phyloP scores from a whole-genome alignment of 2,329 filamentous ascomycete genomes.

The Fragosphaeria purpurea region DNA sequence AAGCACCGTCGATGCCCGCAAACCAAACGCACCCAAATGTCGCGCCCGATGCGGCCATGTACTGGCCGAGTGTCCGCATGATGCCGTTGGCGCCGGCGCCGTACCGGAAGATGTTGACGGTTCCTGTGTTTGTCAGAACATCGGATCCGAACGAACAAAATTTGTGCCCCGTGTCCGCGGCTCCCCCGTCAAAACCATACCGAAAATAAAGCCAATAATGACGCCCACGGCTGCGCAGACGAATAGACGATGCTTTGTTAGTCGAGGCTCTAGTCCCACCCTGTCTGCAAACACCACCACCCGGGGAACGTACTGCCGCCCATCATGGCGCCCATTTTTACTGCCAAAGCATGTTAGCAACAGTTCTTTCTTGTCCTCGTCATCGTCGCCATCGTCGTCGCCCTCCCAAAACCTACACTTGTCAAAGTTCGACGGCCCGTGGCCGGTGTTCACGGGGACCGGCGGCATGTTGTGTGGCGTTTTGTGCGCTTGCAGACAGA shows the following conservation, averaged over 20 bases:
- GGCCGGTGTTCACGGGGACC: conserved; percentile 19
- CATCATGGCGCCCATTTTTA: conserved; percentile 99
- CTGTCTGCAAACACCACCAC: too few species aligned
- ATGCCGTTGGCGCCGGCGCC: conserved; percentile 89
- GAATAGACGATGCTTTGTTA: too few species aligned
- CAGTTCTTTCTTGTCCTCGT: too few species aligned
- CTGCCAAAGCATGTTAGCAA: conserved; percentile 32
- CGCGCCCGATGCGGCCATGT: conserved; percentile 89
- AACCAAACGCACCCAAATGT: conserved; percentile 73
- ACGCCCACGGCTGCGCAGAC: conserved; percentile 66
- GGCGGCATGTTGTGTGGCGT: conserved; percentile 19
- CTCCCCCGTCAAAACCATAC: conserved; percentile 37
- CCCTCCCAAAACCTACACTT: conserved; percentile 33
- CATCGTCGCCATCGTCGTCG: too few species aligned
- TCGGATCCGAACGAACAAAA: too few species aligned
- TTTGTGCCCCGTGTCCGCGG: too few species aligned
- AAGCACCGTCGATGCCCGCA: too few species aligned
- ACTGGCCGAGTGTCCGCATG: conserved; percentile 88
- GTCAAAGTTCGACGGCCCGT: conserved; percentile 42
- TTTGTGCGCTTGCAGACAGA: not conserved
- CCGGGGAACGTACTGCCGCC: conserved; percentile 68
- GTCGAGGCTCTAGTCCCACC: too few species aligned
- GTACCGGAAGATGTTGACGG: conserved; percentile 89
- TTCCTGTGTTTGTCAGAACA: conserved; percentile 42
- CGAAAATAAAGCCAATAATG: conserved; percentile 97